Percentiles rank a stretch among this genome's conserved stretches.
These are phyloP conservation scores for Fraxinus ornus DNA, from an alignment of 305 asterid genomes.

Conservation along the genomic window DNA sequence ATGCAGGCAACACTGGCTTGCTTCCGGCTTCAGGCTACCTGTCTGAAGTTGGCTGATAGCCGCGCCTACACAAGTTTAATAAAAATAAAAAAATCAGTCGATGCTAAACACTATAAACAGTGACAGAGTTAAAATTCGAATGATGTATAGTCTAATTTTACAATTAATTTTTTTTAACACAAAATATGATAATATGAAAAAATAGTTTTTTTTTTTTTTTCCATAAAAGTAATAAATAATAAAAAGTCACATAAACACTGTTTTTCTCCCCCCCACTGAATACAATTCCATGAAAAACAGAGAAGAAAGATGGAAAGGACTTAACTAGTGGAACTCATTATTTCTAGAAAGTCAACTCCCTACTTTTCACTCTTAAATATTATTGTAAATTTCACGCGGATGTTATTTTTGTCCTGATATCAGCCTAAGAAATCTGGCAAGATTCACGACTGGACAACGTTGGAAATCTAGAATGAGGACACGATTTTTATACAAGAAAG, in stretches of 20 bases:
- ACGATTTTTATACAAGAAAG: not conserved
- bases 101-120: too few species aligned
- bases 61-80: too few species aligned
- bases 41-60: too few species aligned
- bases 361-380: not conserved
- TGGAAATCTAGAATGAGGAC: not conserved
- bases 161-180: not conserved
- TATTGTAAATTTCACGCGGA: not conserved
- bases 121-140: too few species aligned
- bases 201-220: too few species aligned
- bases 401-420: not conserved
- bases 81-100: too few species aligned
- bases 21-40: too few species aligned
- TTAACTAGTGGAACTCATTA: not conserved
- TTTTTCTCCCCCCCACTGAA: not conserved
- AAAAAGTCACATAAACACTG: not conserved
- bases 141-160: not conserved
- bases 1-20: too few species aligned
- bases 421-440: not conserved
- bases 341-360: not conserved
- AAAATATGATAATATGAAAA: not conserved
- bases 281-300: not conserved
- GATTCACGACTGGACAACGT: not conserved
- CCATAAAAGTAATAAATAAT: not conserved
- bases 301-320: not conserved